Evolutionary conservation across 371 early-diverging fungal species (phyloP).

Genomic region (Rhizopus arrhizus): DNA sequence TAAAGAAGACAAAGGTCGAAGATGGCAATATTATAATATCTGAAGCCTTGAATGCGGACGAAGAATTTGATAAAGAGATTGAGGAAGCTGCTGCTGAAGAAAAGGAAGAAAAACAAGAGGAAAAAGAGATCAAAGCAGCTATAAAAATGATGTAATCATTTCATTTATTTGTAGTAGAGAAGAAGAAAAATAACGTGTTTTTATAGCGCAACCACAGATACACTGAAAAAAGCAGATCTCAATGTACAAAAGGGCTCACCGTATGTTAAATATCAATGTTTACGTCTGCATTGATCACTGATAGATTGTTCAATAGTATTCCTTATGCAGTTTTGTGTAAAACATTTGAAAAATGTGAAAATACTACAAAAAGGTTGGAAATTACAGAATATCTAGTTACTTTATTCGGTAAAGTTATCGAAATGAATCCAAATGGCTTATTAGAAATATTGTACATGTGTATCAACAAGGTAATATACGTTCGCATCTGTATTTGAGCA

Average conservation of each 20-base stretch:
- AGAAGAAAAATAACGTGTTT: background rate
- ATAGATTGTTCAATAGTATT: constrained; percentile 46
- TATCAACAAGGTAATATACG: constrained; percentile 74
- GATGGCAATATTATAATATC: background rate
- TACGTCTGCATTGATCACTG: no score
- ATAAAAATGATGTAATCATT: constrained; percentile 22
- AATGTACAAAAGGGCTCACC: constrained; percentile 17
- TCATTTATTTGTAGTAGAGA: no score
- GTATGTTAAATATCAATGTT: constrained; percentile 6
- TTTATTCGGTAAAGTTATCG: constrained; percentile 78
- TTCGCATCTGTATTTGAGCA: no score
- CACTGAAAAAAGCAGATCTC: background rate
- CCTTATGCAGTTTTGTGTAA: constrained; percentile 86
- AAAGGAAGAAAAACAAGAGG: constrained; percentile 23
- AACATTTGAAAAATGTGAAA: constrained; percentile 85
- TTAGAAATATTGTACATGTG: constrained; percentile 87
- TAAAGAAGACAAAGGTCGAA: background rate
- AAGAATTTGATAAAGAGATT: constrained; percentile 24
- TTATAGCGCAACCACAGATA: constrained; percentile 16
- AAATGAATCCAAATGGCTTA: constrained; percentile 69
- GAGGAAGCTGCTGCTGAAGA: constrained; percentile 19
- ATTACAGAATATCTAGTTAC: constrained; percentile 80
- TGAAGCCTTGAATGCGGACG: background rate
- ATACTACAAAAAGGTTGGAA: constrained; percentile 69
- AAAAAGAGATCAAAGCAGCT: constrained; percentile 17